Evolutionary conservation across 495 filamentous ascomycete species (phyloP).

Genomic region (Pyrenula aspistea): DNA sequence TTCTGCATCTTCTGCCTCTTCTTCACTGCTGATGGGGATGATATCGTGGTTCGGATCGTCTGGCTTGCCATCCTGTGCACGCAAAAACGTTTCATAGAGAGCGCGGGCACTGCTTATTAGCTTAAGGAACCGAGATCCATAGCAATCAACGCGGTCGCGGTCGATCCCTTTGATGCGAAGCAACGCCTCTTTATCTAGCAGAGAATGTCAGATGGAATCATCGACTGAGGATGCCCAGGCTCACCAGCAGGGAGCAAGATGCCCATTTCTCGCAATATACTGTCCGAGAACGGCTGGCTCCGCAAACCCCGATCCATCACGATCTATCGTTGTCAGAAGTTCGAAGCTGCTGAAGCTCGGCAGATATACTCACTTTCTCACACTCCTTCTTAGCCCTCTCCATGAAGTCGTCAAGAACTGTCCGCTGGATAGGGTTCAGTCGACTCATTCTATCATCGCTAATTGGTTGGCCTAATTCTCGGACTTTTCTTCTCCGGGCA

Average conservation of each 20-base stretch:
- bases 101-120: conserved; percentile 44
- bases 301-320: conserved; percentile 50
- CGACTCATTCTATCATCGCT: conserved; percentile 52
- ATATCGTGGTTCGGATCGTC: conserved; percentile 50
- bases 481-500: conserved; percentile 8
- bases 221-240: not conserved
- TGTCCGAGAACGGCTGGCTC: conserved; percentile 63
- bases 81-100: conserved; percentile 48
- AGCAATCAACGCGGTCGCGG: conserved; percentile 52
- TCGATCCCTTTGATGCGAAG: conserved; percentile 56
- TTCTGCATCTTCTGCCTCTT: conserved; percentile 38
- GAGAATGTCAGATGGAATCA: not conserved
- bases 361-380: conserved; percentile 31
- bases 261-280: conserved; percentile 70
- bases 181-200: conserved; percentile 40
- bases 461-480: conserved; percentile 56
- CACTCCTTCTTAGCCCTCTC: conserved; percentile 49
- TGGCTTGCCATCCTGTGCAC: conserved; percentile 31
- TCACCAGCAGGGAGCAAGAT: conserved; percentile 58
- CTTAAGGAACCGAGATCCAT: conserved; percentile 54
- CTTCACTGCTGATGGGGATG: conserved; percentile 54
- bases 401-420: conserved; percentile 55
- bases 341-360: not conserved
- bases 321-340: conserved; percentile 28
- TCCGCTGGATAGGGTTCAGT: conserved; percentile 49